These are phyloP conservation scores for Alternaria metachromatica DNA, from an alignment of 2,329 filamentous ascomycete species.

Conservation along the genomic window DNA sequence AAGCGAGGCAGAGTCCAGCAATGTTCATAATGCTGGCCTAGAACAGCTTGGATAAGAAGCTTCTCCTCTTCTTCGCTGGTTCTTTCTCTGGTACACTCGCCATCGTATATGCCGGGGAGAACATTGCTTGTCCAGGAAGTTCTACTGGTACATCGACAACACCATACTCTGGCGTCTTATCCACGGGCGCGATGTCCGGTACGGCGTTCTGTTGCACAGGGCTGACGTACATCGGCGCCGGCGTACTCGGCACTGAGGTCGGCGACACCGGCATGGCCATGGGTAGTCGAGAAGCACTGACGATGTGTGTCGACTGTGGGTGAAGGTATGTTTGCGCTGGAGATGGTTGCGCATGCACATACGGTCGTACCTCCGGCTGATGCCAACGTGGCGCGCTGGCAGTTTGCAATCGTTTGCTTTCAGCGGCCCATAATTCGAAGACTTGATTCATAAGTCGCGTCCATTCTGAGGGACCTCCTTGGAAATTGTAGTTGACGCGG, in stretches of 20 bases:
- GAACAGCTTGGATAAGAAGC: conserved; percentile 32
- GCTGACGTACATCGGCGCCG: conserved; percentile 14
- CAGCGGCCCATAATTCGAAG: conserved; percentile 38
- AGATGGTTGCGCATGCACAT: conserved; percentile 10
- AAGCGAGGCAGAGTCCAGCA: background rate
- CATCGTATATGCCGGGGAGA: conserved; percentile 17
- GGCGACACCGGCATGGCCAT: conserved; percentile 15
- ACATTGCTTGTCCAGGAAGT: conserved; percentile 19
- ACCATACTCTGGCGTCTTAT: conserved; percentile 14
- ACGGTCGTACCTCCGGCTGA: conserved; percentile 3
- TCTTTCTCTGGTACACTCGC: conserved; percentile 1
- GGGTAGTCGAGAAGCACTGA: background rate
- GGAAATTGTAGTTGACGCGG: conserved; percentile 45
- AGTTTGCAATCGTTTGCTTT: conserved; percentile 23
- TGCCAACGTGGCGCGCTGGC: conserved; percentile 8
- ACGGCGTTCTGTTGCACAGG: conserved; percentile 14
- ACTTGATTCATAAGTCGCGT: conserved; percentile 44
- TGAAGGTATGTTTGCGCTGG: conserved; percentile 15
- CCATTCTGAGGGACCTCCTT: conserved; percentile 40
- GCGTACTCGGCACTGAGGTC: conserved; percentile 21
- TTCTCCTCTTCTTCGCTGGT: conserved; percentile 30
- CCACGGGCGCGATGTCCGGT: conserved; percentile 12
- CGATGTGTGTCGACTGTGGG: conserved; percentile 9
- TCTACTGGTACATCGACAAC: conserved; percentile 28
- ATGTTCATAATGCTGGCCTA: background rate